A percentile compares a stretch with the other conserved stretches of the same genome.
phyloP scores from a whole-genome alignment of 805 yeast species.

The Candida ulmi region DNA sequence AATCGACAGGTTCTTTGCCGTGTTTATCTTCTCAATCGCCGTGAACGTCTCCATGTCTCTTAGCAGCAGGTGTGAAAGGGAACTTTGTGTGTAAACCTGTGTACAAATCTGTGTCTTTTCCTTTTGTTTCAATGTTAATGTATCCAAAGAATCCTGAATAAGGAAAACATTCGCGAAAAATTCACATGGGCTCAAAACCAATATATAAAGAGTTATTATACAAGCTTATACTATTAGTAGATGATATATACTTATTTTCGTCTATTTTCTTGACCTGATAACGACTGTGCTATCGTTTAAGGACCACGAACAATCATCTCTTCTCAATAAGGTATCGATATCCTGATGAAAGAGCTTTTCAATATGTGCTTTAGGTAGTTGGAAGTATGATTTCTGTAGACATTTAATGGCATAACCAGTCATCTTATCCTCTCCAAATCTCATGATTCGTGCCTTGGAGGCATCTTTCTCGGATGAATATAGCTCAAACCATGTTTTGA shows the following conservation, averaged over 20 bases:
- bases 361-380: slow-evolving; percentile 14
- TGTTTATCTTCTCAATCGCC: slow-evolving; percentile 23
- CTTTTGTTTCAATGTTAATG: too few species aligned
- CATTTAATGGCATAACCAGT: slow-evolving; percentile 27
- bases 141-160: too few species aligned
- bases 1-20: slow-evolving; percentile 21
- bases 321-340: slow-evolving; percentile 2
- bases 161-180: too few species aligned
- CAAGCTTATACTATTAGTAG: too few species aligned
- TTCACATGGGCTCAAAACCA: too few species aligned
- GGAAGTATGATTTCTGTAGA: slow-evolving; percentile 36
- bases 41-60: slow-evolving; percentile 23
- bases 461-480: slow-evolving; percentile 15
- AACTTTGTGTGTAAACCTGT: too few species aligned
- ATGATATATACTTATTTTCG: not conserved
- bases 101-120: too few species aligned
- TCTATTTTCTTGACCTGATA: slow-evolving; percentile 6
- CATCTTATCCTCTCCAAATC: slow-evolving; percentile 33
- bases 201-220: too few species aligned
- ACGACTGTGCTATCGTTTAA: slow-evolving; percentile 8
- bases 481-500: slow-evolving; percentile 26
- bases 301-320: slow-evolving; percentile 13
- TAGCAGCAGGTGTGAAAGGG: too few species aligned
- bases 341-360: slow-evolving; percentile 8
- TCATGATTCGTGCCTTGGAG: slow-evolving; percentile 30